These are phyloP conservation scores for Pezicula carpinea DNA, from an alignment of 2,329 filamentous ascomycete species.

Conservation along the genomic window DNA sequence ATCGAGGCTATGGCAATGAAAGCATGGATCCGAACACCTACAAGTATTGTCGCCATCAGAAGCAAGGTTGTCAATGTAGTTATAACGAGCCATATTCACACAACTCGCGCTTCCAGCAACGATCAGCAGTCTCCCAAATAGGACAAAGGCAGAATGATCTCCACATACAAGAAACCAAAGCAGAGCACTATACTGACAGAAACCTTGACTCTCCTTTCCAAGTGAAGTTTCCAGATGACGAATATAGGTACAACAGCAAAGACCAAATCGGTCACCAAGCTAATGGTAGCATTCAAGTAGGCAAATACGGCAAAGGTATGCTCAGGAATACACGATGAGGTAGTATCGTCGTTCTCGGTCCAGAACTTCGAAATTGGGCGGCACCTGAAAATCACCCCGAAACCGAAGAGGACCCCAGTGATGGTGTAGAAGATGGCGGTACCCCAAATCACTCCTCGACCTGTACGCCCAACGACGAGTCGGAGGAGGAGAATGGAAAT, in stretches of 20 bases:
- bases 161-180: slow-evolving; percentile 1
- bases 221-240: neutral
- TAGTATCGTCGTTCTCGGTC: slow-evolving; percentile 1
- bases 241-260: neutral
- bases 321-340: neutral
- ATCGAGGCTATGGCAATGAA: neutral
- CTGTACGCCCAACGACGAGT: neutral
- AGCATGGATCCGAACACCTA: neutral
- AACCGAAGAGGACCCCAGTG: slow-evolving; percentile 23
- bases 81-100: slow-evolving; percentile 1
- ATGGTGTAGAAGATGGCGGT: slow-evolving; percentile 12
- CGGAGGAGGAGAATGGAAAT: slow-evolving; percentile 2
- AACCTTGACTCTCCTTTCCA: neutral
- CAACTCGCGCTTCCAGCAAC: neutral
- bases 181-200: slow-evolving; percentile 1
- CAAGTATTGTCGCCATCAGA: neutral
- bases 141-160: neutral
- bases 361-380: slow-evolving; percentile 2
- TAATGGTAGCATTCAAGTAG: slow-evolving; percentile 1
- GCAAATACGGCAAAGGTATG: neutral
- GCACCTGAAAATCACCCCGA: slow-evolving; percentile 15
- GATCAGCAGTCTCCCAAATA: neutral
- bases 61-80: neutral
- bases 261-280: slow-evolving; percentile 1
- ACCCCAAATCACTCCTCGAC: neutral